phyloP scores from a whole-genome alignment of 2,329 filamentous ascomycete species.

The Xylaria sp. region DNA sequence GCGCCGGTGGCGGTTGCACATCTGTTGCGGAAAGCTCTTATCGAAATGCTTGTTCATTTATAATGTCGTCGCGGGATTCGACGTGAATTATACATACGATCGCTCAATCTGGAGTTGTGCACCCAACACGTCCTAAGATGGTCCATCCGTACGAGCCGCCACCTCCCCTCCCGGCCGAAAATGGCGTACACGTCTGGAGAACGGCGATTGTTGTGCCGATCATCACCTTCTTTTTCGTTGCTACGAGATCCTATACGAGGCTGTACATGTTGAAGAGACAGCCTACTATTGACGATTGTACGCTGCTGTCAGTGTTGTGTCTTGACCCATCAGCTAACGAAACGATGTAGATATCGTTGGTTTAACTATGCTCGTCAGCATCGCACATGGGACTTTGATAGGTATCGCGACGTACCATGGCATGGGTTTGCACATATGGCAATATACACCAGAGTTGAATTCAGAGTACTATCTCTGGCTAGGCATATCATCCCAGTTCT shows the following conservation, averaged over 20 bases:
- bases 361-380: slow-evolving; percentile 44
- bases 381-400: slow-evolving; percentile 46
- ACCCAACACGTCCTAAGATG: slow-evolving; percentile 26
- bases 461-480: slow-evolving; percentile 49
- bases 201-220: slow-evolving; percentile 46
- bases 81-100: slow-evolving; percentile 20
- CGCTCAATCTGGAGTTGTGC: slow-evolving; percentile 21
- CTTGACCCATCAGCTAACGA: not conserved
- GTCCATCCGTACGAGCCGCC: slow-evolving; percentile 34
- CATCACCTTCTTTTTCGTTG: slow-evolving; percentile 47
- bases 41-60: slow-evolving; percentile 11
- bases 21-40: not conserved
- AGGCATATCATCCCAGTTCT: slow-evolving; percentile 49
- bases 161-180: slow-evolving; percentile 44
- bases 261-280: slow-evolving; percentile 38
- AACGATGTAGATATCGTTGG: slow-evolving; percentile 43
- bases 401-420: slow-evolving; percentile 47
- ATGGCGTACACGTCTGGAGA: slow-evolving; percentile 46
- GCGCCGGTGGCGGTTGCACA: slow-evolving; percentile 26
- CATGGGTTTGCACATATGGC: slow-evolving; percentile 50
- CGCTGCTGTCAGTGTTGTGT: slow-evolving; percentile 12
- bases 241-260: slow-evolving; percentile 46
- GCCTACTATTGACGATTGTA: slow-evolving; percentile 47
- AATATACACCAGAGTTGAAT: slow-evolving; percentile 47
- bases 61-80: slow-evolving; percentile 35